phyloP scores from a whole-genome alignment of 805 yeast genomes.

The Zygosaccharomyces rouxii region DNA sequence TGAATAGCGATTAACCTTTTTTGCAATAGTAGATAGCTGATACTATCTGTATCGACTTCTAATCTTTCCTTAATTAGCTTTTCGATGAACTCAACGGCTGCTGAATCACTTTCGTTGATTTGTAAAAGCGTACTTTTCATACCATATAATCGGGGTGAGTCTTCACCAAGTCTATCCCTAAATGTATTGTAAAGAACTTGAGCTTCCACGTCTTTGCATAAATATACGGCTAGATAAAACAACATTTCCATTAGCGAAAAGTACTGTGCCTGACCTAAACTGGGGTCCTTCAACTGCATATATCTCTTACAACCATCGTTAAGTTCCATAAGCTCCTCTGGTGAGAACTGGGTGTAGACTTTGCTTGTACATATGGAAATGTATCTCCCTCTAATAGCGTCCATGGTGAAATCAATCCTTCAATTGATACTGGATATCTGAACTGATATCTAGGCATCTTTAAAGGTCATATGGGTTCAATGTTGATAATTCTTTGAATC shows the following conservation, averaged over 20 bases:
- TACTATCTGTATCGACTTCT: constrained; percentile 42
- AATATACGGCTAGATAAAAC: constrained; percentile 57
- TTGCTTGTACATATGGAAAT: constrained; percentile 48
- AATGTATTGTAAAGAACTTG: constrained; percentile 58
- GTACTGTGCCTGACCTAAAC: constrained; percentile 37
- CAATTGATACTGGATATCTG: not conserved
- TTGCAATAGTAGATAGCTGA: constrained; percentile 28
- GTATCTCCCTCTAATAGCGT: constrained; percentile 41
- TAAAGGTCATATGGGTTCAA: not conserved
- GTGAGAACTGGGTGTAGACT: constrained; percentile 45
- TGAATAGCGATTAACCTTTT: constrained; percentile 30
- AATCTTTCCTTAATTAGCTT: constrained; percentile 48
- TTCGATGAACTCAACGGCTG: constrained; percentile 43
- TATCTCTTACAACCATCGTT: constrained; percentile 38
- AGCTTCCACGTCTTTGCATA: constrained; percentile 70
- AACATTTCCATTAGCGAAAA: constrained; percentile 65
- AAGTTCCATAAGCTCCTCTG: constrained; percentile 39
- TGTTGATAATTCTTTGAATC: not conserved
- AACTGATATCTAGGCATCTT: not conserved
- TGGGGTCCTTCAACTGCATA: constrained; percentile 21
- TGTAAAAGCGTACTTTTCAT: constrained; percentile 31
- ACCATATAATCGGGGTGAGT: constrained; percentile 30
- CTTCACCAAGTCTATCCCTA: constrained; percentile 61
- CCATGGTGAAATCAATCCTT: constrained; percentile 6
- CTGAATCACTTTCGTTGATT: constrained; percentile 24